Evolutionary conservation across 495 filamentous ascomycete species (phyloP).

Genomic region (Trichocladium antarcticum): DNA sequence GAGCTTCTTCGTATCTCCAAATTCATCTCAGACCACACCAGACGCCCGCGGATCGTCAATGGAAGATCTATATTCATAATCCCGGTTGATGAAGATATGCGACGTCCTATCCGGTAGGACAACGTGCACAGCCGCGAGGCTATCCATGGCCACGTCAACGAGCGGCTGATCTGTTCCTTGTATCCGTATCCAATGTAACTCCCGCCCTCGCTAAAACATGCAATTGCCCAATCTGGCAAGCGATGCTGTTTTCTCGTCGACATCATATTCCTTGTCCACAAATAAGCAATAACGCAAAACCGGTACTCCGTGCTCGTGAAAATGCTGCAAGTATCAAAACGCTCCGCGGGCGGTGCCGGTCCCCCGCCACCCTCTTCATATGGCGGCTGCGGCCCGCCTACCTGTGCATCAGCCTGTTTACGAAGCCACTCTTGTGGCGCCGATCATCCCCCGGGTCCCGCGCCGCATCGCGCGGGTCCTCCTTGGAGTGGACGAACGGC

Average conservation of each 20-base stretch:
- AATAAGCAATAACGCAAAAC: background rate
- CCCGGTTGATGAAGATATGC: background rate
- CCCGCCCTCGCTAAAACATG: background rate
- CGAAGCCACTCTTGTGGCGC: constrained; percentile 8
- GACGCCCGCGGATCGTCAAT: too few relatives aligned
- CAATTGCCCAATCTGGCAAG: background rate
- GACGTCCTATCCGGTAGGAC: background rate
- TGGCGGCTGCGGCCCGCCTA: constrained; percentile 6
- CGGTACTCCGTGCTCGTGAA: constrained; percentile 8
- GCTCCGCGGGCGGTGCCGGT: background rate
- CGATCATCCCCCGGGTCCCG: background rate
- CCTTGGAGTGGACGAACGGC: background rate
- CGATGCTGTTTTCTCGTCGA: background rate
- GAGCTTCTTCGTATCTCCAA: too few relatives aligned
- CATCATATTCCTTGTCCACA: background rate
- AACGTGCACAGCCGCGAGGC: background rate
- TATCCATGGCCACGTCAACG: background rate
- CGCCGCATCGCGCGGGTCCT: background rate
- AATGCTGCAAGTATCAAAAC: constrained; percentile 1
- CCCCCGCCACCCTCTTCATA: background rate
- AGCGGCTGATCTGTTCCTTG: background rate
- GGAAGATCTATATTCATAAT: too few relatives aligned
- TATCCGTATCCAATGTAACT: background rate
- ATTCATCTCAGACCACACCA: too few relatives aligned
- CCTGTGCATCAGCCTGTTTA: constrained; percentile 13